phyloP scores from a whole-genome alignment of 345 rosid species.

The Murraya koenigii region DNA sequence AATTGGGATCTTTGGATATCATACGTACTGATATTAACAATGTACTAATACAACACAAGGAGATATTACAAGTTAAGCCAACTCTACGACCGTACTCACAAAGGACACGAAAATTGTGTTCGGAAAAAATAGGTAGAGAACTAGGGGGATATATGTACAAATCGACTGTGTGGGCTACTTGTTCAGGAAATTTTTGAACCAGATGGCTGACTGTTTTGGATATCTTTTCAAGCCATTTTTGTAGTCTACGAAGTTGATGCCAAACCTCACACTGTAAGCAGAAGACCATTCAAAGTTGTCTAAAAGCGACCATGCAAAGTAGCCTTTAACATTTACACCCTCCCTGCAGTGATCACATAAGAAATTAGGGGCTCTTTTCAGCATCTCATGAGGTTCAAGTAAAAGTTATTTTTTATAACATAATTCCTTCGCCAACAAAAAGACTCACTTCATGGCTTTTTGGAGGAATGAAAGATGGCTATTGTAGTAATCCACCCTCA shows the following conservation, averaged over 20 bases:
- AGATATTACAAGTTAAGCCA: too few species aligned
- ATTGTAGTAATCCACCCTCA: slow-evolving; percentile 36
- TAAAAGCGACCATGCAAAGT: slow-evolving; percentile 41
- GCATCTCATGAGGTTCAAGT: too few species aligned
- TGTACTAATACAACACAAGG: too few species aligned
- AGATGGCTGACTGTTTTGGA: slow-evolving; percentile 41
- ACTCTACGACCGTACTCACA: too few species aligned
- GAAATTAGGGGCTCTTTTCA: background rate
- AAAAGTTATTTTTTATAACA: too few species aligned
- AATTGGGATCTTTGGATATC: too few species aligned
- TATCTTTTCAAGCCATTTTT: slow-evolving; percentile 35
- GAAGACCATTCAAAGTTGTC: slow-evolving; percentile 45
- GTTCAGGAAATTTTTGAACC: slow-evolving; percentile 37
- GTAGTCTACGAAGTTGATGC: slow-evolving; percentile 38
- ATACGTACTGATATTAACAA: too few species aligned
- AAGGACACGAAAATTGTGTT: too few species aligned
- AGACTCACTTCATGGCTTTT: slow-evolving; percentile 35
- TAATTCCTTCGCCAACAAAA: too few species aligned
- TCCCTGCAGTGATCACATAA: slow-evolving; percentile 21
- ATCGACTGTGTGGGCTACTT: too few species aligned
- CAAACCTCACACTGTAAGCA: slow-evolving; percentile 41
- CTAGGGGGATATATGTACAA: too few species aligned
- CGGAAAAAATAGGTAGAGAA: too few species aligned
- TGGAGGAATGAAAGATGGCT: slow-evolving; percentile 30
- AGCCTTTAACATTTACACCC: slow-evolving; percentile 42